Evolutionary conservation across 345 rosid species (phyloP).

Genomic region (Raphanus raphanistrum): DNA sequence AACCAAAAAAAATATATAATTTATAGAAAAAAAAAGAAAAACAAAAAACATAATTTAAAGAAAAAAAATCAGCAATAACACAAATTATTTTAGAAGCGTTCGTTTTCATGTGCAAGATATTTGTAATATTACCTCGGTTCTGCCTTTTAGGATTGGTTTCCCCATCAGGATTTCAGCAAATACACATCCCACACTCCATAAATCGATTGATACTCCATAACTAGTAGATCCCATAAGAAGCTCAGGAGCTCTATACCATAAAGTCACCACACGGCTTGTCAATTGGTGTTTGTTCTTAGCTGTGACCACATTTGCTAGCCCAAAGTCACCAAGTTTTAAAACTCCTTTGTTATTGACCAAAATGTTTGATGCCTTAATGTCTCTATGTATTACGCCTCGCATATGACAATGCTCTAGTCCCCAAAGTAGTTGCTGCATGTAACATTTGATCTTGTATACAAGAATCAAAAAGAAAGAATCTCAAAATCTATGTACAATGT

Average conservation of each 20-base stretch:
- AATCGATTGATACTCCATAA: constrained; percentile 64
- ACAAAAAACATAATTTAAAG: neutral
- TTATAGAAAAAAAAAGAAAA: neutral
- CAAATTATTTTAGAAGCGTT: neutral
- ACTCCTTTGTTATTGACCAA: constrained; percentile 68
- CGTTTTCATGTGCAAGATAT: neutral
- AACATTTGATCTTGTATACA: constrained; percentile 60
- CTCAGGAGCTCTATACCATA: constrained; percentile 89
- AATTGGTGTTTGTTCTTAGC: constrained; percentile 50
- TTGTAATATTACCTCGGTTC: constrained; percentile 61
- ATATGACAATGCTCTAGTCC: constrained; percentile 77
- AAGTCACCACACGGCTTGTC: constrained; percentile 78
- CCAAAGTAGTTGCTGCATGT: constrained; percentile 68
- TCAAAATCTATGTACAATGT: neutral
- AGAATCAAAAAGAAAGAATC: neutral
- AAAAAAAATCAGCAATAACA: neutral
- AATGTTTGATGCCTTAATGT: constrained; percentile 70
- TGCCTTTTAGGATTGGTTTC: constrained; percentile 71
- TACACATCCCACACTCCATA: constrained; percentile 86
- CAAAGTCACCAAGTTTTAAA: constrained; percentile 73
- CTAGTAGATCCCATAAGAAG: constrained; percentile 80
- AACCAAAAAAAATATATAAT: too few species aligned
- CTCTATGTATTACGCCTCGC: constrained; percentile 73
- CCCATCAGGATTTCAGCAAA: constrained; percentile 65
- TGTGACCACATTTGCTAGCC: constrained; percentile 61